Percentiles rank a stretch among this genome's conserved stretches.
Evolutionary conservation across 345 rosid species (phyloP).

Genomic region (Eucalyptus cladocalyx): DNA sequence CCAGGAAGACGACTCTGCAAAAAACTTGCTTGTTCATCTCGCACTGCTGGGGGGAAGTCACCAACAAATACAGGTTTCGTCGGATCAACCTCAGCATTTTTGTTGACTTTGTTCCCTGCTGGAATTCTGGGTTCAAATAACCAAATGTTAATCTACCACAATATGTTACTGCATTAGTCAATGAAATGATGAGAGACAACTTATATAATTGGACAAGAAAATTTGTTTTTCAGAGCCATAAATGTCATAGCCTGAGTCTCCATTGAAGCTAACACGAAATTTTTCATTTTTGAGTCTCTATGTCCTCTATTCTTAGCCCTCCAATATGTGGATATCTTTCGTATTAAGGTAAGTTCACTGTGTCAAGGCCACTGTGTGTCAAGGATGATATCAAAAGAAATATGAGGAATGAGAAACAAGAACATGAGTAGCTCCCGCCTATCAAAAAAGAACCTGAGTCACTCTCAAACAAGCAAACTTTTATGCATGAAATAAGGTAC

Average conservation of each 20-base stretch:
- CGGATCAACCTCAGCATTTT: conserved; percentile 35
- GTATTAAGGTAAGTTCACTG: background rate
- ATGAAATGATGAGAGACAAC: background rate
- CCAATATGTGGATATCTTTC: background rate
- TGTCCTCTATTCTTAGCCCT: background rate
- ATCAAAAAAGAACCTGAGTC: background rate
- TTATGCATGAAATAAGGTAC: background rate
- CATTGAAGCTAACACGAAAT: background rate
- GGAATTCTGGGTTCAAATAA: conserved; percentile 30
- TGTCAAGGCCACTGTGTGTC: background rate
- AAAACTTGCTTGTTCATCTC: conserved; percentile 52
- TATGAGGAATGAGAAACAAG: background rate
- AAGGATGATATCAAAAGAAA: background rate
- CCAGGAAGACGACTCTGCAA: conserved; percentile 41
- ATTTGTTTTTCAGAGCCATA: background rate
- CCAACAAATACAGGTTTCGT: conserved; percentile 81
- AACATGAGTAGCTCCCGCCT: background rate
- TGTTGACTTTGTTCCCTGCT: conserved; percentile 26
- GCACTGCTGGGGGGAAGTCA: conserved; percentile 71
- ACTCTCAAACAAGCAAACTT: background rate
- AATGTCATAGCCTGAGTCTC: background rate
- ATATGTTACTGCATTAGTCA: background rate
- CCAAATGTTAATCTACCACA: background rate
- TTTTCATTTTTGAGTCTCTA: background rate
- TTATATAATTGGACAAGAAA: background rate